Evolutionary conservation across 805 yeast species (phyloP), one percentile per base, ranked within the genome.

Genomic region (Ogataea corticis): DNA sequence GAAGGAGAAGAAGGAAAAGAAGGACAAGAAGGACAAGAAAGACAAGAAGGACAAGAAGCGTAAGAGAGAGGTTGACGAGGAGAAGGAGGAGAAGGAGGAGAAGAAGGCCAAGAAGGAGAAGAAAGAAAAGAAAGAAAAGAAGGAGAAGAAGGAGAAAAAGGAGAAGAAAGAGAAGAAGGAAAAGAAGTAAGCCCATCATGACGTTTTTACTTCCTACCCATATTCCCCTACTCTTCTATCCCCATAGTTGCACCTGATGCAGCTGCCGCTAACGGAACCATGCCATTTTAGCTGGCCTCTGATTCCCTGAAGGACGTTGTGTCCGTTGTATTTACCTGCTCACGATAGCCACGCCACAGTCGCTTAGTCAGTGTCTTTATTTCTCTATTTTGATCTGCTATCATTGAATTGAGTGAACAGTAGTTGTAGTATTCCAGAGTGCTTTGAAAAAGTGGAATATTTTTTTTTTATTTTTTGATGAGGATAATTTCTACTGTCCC

Each of bases 11-110:
- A 58, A 55, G 51, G 51, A 63, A 50, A 56, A 63, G 54, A 57
- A 62, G 39, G 53, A 64, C 48, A 52, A 62, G 49, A 59, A 59
- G 44, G 53, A 61, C 51, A 57, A 65, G 54, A 51, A 54, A 50
- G 52, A 50, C 48, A 41, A 45, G 48, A 15, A 46, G 54, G 52
- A 49, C 25, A 21, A 21, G 25, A 21, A 21, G 25, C 25, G 25
- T 21, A 21, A 21, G 25, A 21, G 25, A 21, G 50, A 31, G 61
- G 55, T 37, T 54, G 52, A 44, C 53, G 57, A 29, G 62, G 50
- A 31, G 57, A 54, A 19, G 61, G 60, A 47, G 59, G 49, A 36
- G 51, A 53, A 50, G 45, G 45, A 34, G 56, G 57, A 41, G 45
- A 50, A 41, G 36, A 54, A 41, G 58, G 51, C 44, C 42, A 54